Evolutionary conservation across 2,329 filamentous ascomycete genomes (phyloP).

Genomic region (Aspergillus latus): DNA sequence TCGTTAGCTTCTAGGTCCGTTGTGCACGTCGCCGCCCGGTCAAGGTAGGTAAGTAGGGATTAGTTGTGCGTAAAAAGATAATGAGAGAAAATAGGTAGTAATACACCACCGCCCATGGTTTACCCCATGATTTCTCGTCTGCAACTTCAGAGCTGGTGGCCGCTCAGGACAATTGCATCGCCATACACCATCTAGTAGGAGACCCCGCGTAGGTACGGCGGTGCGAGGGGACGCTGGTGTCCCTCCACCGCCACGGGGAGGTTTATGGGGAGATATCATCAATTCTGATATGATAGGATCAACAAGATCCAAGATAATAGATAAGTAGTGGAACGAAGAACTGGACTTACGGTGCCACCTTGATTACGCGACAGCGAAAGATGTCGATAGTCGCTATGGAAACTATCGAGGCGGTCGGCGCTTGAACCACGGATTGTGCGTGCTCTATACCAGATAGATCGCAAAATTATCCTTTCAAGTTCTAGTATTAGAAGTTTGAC

Average conservation of each 20-base stretch:
- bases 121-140: slow-evolving; percentile 57
- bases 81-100: neutral
- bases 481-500: too few relatives aligned
- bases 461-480: neutral
- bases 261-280: slow-evolving; percentile 29
- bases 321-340: neutral
- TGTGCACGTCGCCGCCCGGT: neutral
- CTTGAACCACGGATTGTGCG: neutral
- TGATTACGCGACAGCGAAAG: neutral
- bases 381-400: slow-evolving; percentile 23
- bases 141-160: slow-evolving; percentile 54
- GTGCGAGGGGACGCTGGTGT: slow-evolving; percentile 22
- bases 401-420: slow-evolving; percentile 16
- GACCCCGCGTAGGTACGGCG: slow-evolving; percentile 33
- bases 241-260: neutral
- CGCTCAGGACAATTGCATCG: slow-evolving; percentile 58
- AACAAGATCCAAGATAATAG: neutral
- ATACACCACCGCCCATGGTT: slow-evolving; percentile 58
- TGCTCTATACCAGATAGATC: neutral
- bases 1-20: neutral
- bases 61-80: neutral
- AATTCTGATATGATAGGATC: neutral
- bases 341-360: neutral
- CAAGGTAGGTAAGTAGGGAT: too few relatives aligned
- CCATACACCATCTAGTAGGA: slow-evolving; percentile 49